Base-by-base conservation (phyloP, 306 rosid genomes). In the Sphenostylis stenocarpa region DNA sequence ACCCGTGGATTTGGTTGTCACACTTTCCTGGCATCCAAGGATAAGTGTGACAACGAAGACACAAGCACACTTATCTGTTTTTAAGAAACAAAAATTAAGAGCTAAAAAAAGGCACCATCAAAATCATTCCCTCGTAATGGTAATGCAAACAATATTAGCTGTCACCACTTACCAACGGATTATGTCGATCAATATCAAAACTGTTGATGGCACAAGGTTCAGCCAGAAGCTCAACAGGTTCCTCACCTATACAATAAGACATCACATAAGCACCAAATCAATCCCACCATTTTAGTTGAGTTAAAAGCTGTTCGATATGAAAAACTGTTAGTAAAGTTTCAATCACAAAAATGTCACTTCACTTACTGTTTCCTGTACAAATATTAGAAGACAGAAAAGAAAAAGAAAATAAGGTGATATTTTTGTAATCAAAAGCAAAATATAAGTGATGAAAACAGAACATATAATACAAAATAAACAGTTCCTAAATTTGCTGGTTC, bases 191-290 rank as follows among this genome's bases (percentile, higher is more conserved):
- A 70, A 95, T 89, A 73, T 95, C 96, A n/a, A 95, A 90, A 86
- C 96, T 87, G 72, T 95, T 92, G 81, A 95, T 92, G 70, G 97
- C 95, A 63, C 98, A 89, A 61, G 98, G 96, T 88, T 95, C 98
- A 58, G 95, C 91, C 62, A 89, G 81, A 68, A 95, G 88, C 86
- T 92, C 97, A 62, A 85, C 33, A 26, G 93, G 89, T 68, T 89
- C 92, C 88, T 88, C 93, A 20, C 91, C 97, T 95, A 56, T 33
- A 60, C 81, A 74, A 43, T 58, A 53, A 10, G 9, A 19, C 38
- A 75, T 31, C 61, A 72, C 3, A 56, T 11, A 65, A 49, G 43
- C 17, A 58, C 19, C 80, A 28, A 57, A 49, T 67, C 58, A 80
- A 84, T 34, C 62, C 14, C 23, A 77, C 45, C n/a, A 65, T 2